These are phyloP conservation scores for Blastosporella zonata DNA, from an alignment of 1,284 basidiomycete species.

Conservation along the genomic window DNA sequence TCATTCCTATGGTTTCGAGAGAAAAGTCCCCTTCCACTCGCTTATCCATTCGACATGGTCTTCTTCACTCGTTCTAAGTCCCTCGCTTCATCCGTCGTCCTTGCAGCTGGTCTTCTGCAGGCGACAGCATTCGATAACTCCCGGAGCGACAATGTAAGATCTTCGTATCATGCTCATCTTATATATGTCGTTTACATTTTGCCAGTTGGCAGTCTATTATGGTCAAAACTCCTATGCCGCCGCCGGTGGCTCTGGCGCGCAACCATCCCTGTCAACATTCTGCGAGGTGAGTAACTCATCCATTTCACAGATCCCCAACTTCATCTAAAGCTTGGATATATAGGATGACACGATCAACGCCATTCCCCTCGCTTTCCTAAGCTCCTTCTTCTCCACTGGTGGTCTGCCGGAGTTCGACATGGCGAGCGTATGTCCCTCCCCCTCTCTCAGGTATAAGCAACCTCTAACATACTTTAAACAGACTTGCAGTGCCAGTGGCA, in stretches of 20 bases:
- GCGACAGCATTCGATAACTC: slow-evolving; percentile 19
- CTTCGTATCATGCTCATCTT: background rate
- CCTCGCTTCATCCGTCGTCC: slow-evolving; percentile 7
- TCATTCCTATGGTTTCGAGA: background rate
- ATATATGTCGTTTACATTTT: background rate
- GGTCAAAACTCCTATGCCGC: slow-evolving; percentile 53
- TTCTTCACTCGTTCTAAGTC: slow-evolving; percentile 7
- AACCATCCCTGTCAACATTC: slow-evolving; percentile 38
- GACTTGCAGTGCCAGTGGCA: slow-evolving; percentile 46
- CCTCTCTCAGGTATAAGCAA: background rate
- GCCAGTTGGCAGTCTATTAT: slow-evolving; percentile 28
- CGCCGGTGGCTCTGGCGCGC: slow-evolving; percentile 45
- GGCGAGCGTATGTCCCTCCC: slow-evolving; percentile 43
- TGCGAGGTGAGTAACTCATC: background rate
- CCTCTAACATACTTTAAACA: slow-evolving; percentile 20
- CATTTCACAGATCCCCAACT: background rate
- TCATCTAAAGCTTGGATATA: background rate
- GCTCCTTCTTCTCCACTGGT: background rate
- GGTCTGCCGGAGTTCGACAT: background rate
- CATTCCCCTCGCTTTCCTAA: slow-evolving; percentile 8
- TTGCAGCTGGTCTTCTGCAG: slow-evolving; percentile 7
- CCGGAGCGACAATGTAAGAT: slow-evolving; percentile 25
- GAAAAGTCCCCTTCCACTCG: slow-evolving; percentile 1
- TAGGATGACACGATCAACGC: slow-evolving; percentile 49
- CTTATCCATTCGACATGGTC: slow-evolving; percentile 5